These are phyloP conservation scores for Trichoderma breve DNA, from an alignment of 2,329 filamentous ascomycete species.

Conservation along the genomic window DNA sequence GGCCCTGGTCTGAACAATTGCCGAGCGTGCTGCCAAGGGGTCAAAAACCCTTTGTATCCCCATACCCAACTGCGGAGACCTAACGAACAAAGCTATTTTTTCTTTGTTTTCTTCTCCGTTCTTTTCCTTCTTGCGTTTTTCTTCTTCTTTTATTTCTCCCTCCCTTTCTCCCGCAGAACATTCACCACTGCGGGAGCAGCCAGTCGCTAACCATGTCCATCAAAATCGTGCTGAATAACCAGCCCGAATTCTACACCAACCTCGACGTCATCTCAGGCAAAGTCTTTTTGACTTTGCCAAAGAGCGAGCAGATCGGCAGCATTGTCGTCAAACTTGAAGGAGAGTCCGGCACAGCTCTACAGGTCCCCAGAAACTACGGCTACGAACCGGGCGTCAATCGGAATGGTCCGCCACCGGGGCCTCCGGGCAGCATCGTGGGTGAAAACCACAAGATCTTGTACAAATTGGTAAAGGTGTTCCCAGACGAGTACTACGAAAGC, in stretches of 20 bases:
- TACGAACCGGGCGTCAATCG: slow-evolving; percentile 39
- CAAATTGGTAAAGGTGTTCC: slow-evolving; percentile 70
- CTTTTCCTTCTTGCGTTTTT: background rate
- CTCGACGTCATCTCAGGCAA: slow-evolving; percentile 69
- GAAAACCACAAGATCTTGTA: slow-evolving; percentile 75
- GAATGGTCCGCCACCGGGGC: slow-evolving; percentile 30
- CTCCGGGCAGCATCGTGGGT: slow-evolving; percentile 44
- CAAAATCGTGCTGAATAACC: slow-evolving; percentile 63
- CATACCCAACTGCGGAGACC: background rate
- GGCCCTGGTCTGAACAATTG: background rate
- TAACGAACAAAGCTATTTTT: background rate
- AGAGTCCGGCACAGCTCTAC: slow-evolving; percentile 67
- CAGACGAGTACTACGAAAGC: slow-evolving; percentile 49
- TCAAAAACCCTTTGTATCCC: background rate
- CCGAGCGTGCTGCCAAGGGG: background rate
- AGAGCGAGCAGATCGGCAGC: slow-evolving; percentile 67
- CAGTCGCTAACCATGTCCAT: slow-evolving; percentile 56
- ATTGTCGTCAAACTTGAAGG: slow-evolving; percentile 83
- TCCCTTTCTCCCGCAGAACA: background rate
- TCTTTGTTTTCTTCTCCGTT: background rate
- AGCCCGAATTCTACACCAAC: slow-evolving; percentile 74
- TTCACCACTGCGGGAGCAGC: background rate
- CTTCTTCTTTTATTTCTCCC: background rate
- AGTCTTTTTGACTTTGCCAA: slow-evolving; percentile 56
- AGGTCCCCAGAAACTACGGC: slow-evolving; percentile 47